Evolutionary conservation across 768 basidiomycete genomes (phyloP).

Genomic region (Polyporus arcularius): DNA sequence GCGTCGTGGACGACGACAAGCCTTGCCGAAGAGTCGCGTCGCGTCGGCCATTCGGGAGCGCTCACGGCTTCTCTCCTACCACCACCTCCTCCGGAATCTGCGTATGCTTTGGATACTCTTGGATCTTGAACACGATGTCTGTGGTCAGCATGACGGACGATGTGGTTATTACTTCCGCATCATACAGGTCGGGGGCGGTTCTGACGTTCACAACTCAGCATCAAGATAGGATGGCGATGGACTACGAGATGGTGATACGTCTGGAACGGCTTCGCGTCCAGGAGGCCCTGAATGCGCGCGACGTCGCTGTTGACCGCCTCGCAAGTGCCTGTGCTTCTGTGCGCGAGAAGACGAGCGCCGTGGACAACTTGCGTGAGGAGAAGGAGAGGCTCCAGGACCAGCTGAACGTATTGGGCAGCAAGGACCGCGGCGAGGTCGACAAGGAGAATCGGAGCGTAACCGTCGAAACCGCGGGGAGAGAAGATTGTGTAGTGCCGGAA

Average conservation of each 20-base stretch:
- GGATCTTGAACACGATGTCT: too few species aligned
- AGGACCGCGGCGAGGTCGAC: slow-evolving; percentile 26
- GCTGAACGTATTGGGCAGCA: slow-evolving; percentile 14
- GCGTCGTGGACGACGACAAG: too few species aligned
- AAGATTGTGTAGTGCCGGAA: slow-evolving; percentile 36
- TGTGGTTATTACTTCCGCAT: neutral
- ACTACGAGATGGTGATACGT: slow-evolving; percentile 9
- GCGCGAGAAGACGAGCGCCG: slow-evolving; percentile 56
- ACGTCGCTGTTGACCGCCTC: slow-evolving; percentile 58
- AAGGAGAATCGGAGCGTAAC: slow-evolving; percentile 6
- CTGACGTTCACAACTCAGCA: neutral
- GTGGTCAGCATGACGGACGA: neutral
- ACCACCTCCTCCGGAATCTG: too few species aligned
- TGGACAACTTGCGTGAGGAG: slow-evolving; percentile 44
- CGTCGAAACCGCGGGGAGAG: slow-evolving; percentile 19
- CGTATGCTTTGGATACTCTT: too few species aligned
- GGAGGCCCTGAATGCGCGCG: slow-evolving; percentile 65
- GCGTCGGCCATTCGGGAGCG: too few species aligned
- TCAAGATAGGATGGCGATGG: neutral
- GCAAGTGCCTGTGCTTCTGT: slow-evolving; percentile 60
- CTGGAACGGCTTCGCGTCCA: slow-evolving; percentile 33
- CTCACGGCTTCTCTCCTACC: too few species aligned
- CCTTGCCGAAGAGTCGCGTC: too few species aligned
- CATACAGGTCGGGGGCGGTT: neutral
- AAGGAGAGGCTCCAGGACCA: slow-evolving; percentile 39